Conservation (phyloP, 139 green algal species). For the Tetraselmis striata region DNA sequence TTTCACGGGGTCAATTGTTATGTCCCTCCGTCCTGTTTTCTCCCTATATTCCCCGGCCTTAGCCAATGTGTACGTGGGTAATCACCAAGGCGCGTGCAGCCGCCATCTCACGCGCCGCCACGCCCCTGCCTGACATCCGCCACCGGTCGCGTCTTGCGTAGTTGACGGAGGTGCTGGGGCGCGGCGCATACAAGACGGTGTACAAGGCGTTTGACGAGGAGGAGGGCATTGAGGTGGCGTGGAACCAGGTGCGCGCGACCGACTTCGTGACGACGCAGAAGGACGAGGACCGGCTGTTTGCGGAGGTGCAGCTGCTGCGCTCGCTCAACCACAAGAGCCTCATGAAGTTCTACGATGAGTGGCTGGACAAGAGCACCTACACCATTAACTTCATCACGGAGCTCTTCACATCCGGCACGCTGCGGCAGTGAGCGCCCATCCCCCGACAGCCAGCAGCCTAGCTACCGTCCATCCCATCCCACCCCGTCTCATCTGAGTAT, state of each 20-base stretch:
- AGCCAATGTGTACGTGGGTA: too few relatives aligned
- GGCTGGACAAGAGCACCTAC: slow-evolving; percentile 75
- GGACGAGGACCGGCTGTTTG: slow-evolving; percentile 85
- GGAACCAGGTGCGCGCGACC: slow-evolving; percentile 88
- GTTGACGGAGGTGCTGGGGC: slow-evolving; percentile 61
- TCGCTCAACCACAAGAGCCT: slow-evolving; percentile 97
- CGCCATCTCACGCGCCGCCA: too few relatives aligned
- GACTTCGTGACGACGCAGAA: slow-evolving; percentile 50
- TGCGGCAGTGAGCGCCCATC: slow-evolving; percentile 77
- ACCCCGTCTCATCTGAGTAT: too few relatives aligned
- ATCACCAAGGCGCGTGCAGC: too few relatives aligned
- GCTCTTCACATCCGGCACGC: slow-evolving; percentile 93
- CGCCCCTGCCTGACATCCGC: too few relatives aligned
- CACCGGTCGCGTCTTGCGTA: too few relatives aligned
- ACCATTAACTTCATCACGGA: slow-evolving; percentile 99
- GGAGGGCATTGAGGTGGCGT: slow-evolving; percentile 92
- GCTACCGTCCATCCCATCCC: too few relatives aligned
- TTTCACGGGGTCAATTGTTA: too few relatives aligned
- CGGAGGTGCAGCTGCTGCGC: slow-evolving; percentile 95
- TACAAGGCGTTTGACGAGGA: slow-evolving; percentile 95
- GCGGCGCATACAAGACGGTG: slow-evolving; percentile 96
- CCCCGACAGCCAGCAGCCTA: too few relatives aligned
- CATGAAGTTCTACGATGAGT: slow-evolving; percentile 95
- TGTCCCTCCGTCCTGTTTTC: too few relatives aligned
- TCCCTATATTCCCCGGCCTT: too few relatives aligned